Evolutionary conservation across 352 stramenopile genomes (phyloP).

Genomic region (Globisporangium carolinianum): DNA sequence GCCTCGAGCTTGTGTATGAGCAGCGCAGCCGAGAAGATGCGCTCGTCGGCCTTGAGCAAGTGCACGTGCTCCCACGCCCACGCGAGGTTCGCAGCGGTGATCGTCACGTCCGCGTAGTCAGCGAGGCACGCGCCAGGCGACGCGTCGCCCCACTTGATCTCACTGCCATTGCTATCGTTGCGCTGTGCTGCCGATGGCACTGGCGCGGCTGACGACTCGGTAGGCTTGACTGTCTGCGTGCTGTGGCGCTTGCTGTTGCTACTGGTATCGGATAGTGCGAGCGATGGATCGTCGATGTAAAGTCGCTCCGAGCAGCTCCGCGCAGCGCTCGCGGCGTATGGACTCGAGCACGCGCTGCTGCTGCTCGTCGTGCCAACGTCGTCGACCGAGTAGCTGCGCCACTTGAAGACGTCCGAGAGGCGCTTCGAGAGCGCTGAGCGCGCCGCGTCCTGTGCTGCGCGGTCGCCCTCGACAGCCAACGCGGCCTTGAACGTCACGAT

Average conservation of each 20-base stretch:
- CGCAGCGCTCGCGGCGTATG: constrained; percentile 13
- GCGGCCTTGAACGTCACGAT: constrained; percentile 56
- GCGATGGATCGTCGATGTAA: too few species aligned
- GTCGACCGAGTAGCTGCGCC: constrained; percentile 25
- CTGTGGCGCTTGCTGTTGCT: neutral
- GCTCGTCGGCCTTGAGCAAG: constrained; percentile 57
- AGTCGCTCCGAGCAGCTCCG: constrained; percentile 6
- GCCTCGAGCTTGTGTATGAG: constrained; percentile 64
- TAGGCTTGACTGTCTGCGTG: neutral
- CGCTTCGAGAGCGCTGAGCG: constrained; percentile 32
- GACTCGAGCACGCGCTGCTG: constrained; percentile 17
- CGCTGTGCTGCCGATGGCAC: neutral
- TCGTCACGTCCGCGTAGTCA: constrained; percentile 48
- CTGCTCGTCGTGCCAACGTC: constrained; percentile 6
- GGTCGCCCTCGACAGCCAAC: constrained; percentile 28
- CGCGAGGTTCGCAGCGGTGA: constrained; percentile 42
- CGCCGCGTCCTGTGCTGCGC: constrained; percentile 5
- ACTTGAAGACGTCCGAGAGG: constrained; percentile 44
- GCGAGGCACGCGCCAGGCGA: constrained; percentile 19
- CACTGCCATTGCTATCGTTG: neutral
- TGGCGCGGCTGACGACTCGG: neutral
- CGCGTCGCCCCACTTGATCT: constrained; percentile 11
- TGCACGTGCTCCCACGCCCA: constrained; percentile 75
- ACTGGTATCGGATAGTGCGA: constrained; percentile 6
- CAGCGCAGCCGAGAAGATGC: constrained; percentile 60